These are phyloP conservation scores for Tetrahymena thermophila DNA, from an alignment of 73 alveolate genomes.

Conservation along the genomic window DNA sequence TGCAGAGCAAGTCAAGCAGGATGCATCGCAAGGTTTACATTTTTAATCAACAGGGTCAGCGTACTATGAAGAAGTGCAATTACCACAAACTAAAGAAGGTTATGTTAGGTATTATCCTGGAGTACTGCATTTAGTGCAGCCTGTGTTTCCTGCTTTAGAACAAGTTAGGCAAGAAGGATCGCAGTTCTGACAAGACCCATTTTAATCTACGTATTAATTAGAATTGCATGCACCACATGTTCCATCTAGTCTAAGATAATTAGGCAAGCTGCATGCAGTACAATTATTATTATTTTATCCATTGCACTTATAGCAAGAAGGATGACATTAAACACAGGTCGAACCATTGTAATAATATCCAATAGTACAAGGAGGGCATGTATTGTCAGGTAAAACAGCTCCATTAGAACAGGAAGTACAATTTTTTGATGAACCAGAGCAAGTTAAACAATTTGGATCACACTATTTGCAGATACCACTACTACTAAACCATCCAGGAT, in stretches of 20 bases:
- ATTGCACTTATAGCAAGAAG: background rate
- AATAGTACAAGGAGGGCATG: background rate
- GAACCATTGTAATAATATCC: background rate
- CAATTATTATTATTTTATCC: background rate
- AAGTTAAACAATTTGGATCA: background rate
- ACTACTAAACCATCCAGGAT: background rate
- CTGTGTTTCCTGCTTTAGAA: background rate
- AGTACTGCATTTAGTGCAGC: background rate
- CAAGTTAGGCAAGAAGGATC: background rate
- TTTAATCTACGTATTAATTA: background rate
- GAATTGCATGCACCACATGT: background rate
- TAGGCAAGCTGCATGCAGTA: background rate
- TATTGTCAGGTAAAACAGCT: background rate
- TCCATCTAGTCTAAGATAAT: background rate
- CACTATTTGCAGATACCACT: background rate
- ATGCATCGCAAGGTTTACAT: background rate
- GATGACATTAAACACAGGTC: background rate
- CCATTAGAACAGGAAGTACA: background rate
- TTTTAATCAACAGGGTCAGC: background rate
- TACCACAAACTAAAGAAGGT: background rate
- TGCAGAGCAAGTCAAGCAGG: background rate
- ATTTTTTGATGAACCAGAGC: background rate
- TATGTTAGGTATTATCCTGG: background rate
- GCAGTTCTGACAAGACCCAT: background rate
- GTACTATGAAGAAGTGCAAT: background rate